Conservation (phyloP, 2,329 filamentous ascomycete genomes). For the Fusarium azukiicola region DNA sequence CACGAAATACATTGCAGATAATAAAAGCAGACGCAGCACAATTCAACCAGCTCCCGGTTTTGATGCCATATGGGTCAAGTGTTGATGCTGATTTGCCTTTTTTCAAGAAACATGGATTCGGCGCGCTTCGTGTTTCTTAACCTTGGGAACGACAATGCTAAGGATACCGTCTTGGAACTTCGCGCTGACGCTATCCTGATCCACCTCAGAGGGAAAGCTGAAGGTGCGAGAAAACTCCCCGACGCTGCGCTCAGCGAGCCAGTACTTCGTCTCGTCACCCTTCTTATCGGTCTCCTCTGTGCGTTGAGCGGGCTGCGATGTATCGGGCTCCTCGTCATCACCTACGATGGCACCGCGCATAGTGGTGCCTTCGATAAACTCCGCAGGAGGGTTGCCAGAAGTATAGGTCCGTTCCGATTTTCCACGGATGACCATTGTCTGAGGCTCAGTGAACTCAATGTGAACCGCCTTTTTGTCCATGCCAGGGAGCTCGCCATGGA, state of each 20-base stretch:
- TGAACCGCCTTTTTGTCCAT: slow-evolving; percentile 86
- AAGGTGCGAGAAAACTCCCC: slow-evolving; percentile 86
- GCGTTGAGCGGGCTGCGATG: slow-evolving; percentile 70
- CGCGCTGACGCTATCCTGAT: slow-evolving; percentile 81
- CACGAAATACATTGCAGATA: too few relatives aligned
- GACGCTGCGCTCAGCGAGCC: slow-evolving; percentile 83
- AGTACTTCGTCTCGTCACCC: slow-evolving; percentile 79
- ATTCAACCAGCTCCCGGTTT: too few relatives aligned
- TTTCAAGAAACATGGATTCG: slow-evolving; percentile 65
- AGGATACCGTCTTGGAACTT: slow-evolving; percentile 84
- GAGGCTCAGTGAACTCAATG: slow-evolving; percentile 89
- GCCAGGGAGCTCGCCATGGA: slow-evolving; percentile 90
- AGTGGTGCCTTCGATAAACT: slow-evolving; percentile 68
- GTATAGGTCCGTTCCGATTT: slow-evolving; percentile 83
- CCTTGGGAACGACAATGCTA: slow-evolving; percentile 83
- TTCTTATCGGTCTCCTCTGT: slow-evolving; percentile 68
- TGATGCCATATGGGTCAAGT: too few relatives aligned
- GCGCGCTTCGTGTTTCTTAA: slow-evolving; percentile 76
- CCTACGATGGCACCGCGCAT: slow-evolving; percentile 64
- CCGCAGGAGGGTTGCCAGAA: slow-evolving; percentile 72
- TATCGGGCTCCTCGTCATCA: slow-evolving; percentile 58
- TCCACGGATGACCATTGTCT: slow-evolving; percentile 87
- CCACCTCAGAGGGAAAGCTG: slow-evolving; percentile 82
- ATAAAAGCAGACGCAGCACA: too few relatives aligned
- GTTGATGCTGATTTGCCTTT: too few relatives aligned